Conservation (phyloP, 192 early-diverging fungal species). For the Coemansia aciculifera region DNA sequence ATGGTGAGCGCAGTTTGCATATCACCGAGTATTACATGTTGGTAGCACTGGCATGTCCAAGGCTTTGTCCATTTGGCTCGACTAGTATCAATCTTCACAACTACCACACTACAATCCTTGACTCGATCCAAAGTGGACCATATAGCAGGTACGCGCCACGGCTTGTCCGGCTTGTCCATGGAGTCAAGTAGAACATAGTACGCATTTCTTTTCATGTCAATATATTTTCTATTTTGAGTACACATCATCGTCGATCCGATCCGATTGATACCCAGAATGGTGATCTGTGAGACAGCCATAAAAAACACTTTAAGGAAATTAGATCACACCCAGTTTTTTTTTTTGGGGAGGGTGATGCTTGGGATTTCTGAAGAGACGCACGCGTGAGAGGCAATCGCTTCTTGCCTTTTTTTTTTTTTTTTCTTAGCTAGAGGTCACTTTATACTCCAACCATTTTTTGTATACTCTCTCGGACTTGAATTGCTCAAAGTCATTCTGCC, state of each 20-base stretch:
- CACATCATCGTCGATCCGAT: background rate
- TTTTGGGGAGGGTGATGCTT: background rate
- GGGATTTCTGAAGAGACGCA: background rate
- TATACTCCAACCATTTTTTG: background rate
- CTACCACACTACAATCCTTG: background rate
- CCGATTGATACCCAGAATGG: background rate
- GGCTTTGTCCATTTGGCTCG: background rate
- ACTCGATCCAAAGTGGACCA: background rate
- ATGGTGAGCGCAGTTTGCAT: background rate
- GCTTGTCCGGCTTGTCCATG: background rate
- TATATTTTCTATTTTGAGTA: background rate
- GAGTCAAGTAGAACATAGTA: background rate
- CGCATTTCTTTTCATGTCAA: background rate
- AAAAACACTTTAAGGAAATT: background rate
- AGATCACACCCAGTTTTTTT: background rate
- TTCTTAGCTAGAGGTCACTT: background rate
- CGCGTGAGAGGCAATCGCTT: background rate
- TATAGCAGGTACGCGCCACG: slow-evolving; percentile 1
- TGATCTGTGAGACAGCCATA: too few species aligned
- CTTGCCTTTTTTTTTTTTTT: background rate
- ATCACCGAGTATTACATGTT: background rate
- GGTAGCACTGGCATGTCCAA: background rate
- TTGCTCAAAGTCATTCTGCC: background rate
- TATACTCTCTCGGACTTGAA: background rate
- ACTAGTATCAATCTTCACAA: background rate